Conservation (phyloP, 2,329 filamentous ascomycete species). For the Paradendryphiella salina region DNA sequence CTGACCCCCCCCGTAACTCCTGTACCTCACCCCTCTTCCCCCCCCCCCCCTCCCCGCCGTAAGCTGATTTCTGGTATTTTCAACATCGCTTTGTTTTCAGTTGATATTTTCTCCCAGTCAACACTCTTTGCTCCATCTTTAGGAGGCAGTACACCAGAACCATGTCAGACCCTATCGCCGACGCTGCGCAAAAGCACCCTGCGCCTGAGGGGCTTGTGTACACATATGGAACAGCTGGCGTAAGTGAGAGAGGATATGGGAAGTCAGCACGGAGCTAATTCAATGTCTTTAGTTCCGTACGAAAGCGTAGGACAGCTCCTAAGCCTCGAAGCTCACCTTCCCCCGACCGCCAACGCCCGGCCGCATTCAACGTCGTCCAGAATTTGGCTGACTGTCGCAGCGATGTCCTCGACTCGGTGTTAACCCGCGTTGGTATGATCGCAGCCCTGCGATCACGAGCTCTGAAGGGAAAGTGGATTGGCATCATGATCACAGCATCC, state of each 20-base stretch:
- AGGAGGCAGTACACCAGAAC: not conserved
- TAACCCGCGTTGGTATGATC: constrained; percentile 89
- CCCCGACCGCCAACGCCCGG: not conserved
- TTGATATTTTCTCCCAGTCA: not conserved
- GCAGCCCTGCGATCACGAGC: constrained; percentile 88
- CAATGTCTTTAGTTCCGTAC: constrained; percentile 62
- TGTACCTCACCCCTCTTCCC: constrained; percentile 4
- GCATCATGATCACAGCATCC: constrained; percentile 74
- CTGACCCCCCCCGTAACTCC: constrained; percentile 38
- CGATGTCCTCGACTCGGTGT: constrained; percentile 84
- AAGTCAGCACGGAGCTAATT: constrained; percentile 12
- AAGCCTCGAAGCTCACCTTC: not conserved
- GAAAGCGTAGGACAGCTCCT: constrained; percentile 62
- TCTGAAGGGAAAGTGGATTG: constrained; percentile 86
- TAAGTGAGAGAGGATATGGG: constrained; percentile 47
- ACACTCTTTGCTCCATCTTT: not conserved
- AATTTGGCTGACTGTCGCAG: constrained; percentile 50
- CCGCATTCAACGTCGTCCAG: not conserved
- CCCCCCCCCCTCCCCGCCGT: not conserved
- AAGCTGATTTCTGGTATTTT: constrained; percentile 18
- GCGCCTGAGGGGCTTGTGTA: constrained; percentile 45
- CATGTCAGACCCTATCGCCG: constrained; percentile 42
- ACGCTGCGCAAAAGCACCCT: constrained; percentile 43
- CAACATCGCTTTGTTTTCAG: not conserved
- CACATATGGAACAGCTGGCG: constrained; percentile 51